phyloP scores from a whole-genome alignment of 2,329 filamentous ascomycete genomes.

The Aulographum hederae region DNA sequence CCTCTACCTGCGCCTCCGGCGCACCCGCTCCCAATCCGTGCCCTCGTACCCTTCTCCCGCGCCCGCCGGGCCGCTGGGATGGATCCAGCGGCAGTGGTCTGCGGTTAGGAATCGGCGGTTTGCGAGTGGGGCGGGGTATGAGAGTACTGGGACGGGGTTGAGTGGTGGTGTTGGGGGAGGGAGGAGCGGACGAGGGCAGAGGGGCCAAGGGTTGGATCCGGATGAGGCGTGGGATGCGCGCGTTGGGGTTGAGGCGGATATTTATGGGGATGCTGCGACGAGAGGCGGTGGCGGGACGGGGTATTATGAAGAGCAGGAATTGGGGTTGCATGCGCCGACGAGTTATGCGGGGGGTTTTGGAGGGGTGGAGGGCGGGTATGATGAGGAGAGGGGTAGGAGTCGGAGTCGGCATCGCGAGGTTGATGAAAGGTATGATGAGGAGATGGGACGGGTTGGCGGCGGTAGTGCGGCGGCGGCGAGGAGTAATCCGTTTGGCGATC shows the following conservation, averaged over 20 bases:
- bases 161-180: conserved; percentile 16
- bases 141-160: conserved; percentile 15
- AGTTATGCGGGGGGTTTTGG: conserved; percentile 19
- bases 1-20: conserved; percentile 43
- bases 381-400: conserved; percentile 14
- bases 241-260: conserved; percentile 55
- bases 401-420: conserved; percentile 24
- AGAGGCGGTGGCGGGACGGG: too few relatives aligned
- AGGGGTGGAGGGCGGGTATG: conserved; percentile 20
- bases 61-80: conserved; percentile 48
- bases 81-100: conserved; percentile 50
- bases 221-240: conserved; percentile 76
- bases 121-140: conserved; percentile 30
- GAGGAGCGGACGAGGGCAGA: conserved; percentile 22
- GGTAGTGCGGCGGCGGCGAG: conserved; percentile 10
- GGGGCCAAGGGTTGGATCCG: conserved; percentile 54
- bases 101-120: conserved; percentile 46
- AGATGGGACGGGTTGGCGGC: conserved; percentile 26
- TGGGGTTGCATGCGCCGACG: conserved; percentile 34
- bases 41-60: conserved; percentile 33
- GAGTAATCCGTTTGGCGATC: conserved; percentile 54
- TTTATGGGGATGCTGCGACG: conserved; percentile 35
- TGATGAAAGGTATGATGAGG: conserved; percentile 26
- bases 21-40: conserved; percentile 28
- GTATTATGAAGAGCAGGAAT: conserved; percentile 63